phyloP scores from a whole-genome alignment of 2,329 filamentous ascomycete species.

The Diaporthe sp. region DNA sequence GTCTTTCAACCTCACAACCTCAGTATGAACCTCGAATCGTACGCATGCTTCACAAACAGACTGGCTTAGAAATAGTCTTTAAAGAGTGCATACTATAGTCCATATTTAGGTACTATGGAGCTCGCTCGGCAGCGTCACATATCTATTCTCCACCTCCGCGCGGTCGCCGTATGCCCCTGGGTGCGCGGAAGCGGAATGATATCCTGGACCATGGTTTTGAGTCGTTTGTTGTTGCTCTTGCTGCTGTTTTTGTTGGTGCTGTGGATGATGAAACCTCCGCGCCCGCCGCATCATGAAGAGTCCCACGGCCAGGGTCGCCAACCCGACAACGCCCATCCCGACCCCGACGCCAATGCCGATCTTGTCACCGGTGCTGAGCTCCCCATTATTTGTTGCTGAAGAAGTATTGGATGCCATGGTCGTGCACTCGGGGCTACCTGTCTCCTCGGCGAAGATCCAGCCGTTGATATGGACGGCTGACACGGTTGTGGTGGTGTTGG shows the following conservation, averaged over 20 bases:
- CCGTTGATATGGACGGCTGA: background rate
- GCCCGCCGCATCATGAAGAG: constrained; percentile 1
- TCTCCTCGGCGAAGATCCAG: constrained; percentile 18
- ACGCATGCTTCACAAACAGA: too few relatives aligned
- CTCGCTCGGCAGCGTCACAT: background rate
- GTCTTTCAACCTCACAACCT: too few relatives aligned
- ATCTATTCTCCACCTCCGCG: background rate
- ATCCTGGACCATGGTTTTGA: background rate
- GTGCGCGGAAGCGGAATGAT: background rate
- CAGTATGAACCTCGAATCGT: too few relatives aligned
- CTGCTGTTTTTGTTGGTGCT: background rate
- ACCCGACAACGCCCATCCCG: background rate
- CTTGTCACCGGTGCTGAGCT: background rate
- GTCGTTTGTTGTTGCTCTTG: background rate
- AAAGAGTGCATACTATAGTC: too few relatives aligned
- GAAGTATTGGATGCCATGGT: background rate
- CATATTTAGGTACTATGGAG: background rate
- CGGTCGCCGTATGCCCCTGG: background rate
- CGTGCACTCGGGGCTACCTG: background rate
- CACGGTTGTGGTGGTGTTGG: background rate
- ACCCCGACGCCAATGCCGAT: constrained; percentile 2
- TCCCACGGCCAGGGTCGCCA: background rate
- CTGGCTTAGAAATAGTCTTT: too few relatives aligned
- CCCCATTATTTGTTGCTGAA: too few relatives aligned
- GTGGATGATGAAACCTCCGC: background rate